Evolutionary conservation across 768 basidiomycete genomes (phyloP).

Genomic region (Macrolepiota dolichaula): DNA sequence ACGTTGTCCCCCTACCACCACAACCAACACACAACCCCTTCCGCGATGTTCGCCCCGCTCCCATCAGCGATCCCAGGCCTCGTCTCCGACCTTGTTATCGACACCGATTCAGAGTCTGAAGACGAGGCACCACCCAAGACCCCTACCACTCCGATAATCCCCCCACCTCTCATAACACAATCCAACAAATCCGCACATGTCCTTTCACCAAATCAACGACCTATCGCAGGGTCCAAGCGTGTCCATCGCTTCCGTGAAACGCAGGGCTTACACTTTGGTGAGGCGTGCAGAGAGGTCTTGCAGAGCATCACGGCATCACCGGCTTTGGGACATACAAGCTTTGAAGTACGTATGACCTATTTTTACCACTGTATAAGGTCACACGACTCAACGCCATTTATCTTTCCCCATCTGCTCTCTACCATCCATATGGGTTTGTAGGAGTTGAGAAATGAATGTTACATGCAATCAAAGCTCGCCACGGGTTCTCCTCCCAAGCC

Average conservation of each 20-base stretch:
- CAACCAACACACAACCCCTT: not conserved
- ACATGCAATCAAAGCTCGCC: slow-evolving; percentile 23
- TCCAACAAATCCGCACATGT: not conserved
- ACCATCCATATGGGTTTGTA: slow-evolving; percentile 7
- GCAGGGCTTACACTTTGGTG: not conserved
- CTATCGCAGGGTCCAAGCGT: slow-evolving; percentile 18
- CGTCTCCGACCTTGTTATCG: slow-evolving; percentile 1
- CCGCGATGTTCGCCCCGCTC: not conserved
- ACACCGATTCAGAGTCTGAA: slow-evolving; percentile 8
- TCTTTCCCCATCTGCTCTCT: not conserved
- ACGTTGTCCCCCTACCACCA: not conserved
- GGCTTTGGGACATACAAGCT: slow-evolving; percentile 21
- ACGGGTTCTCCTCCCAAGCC: slow-evolving; percentile 19
- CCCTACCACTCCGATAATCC: not conserved
- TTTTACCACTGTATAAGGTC: not conserved
- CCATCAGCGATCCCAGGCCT: not conserved
- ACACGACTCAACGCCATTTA: not conserved
- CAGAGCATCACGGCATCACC: slow-evolving; percentile 28
- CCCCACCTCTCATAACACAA: not conserved
- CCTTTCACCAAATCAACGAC: slow-evolving; percentile 6
- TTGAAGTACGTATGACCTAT: slow-evolving; percentile 21
- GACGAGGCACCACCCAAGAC: not conserved
- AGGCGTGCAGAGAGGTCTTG: slow-evolving; percentile 15
- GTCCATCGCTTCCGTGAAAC: slow-evolving; percentile 10
- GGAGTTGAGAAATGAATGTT: slow-evolving; percentile 30